phyloP scores from a whole-genome alignment of 2,329 filamentous ascomycete genomes.

The Aspergillus hiratsukae region DNA sequence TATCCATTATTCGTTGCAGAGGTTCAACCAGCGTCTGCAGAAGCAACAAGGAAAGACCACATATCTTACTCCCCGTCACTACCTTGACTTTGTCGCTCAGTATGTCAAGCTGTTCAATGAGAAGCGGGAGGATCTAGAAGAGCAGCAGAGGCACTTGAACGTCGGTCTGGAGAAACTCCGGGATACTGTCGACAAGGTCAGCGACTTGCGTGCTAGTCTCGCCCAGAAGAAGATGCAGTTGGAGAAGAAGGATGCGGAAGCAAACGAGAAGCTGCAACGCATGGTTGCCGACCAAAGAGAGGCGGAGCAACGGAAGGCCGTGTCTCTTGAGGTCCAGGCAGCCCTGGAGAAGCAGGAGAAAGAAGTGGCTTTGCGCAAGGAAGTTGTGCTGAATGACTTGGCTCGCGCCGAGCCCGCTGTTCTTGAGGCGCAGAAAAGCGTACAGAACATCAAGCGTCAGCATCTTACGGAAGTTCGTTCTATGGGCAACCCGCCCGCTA shows the following conservation, averaged over 20 bases:
- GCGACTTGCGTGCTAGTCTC: conserved; percentile 82
- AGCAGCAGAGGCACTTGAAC: conserved; percentile 97
- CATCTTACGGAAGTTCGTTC: conserved; percentile 96
- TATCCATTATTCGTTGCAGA: conserved; percentile 89
- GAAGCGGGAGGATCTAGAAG: conserved; percentile 96
- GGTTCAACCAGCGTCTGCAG: conserved; percentile 80
- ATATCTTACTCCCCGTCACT: conserved; percentile 92
- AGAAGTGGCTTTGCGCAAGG: conserved; percentile 75
- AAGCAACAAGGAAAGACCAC: conserved; percentile 91
- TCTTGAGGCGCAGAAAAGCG: conserved; percentile 85
- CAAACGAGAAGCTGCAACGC: conserved; percentile 92
- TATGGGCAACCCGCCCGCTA: conserved; percentile 86
- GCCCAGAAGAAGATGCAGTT: conserved; percentile 92
- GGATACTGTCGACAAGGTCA: conserved; percentile 95
- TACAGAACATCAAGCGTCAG: conserved; percentile 96
- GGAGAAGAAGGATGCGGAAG: conserved; percentile 89
- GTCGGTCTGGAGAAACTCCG: conserved; percentile 95
- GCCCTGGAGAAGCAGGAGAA: conserved; percentile 85
- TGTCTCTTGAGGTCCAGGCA: conserved; percentile 82
- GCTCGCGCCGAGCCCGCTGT: conserved; percentile 91
- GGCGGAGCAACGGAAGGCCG: conserved; percentile 84
- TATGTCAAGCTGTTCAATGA: conserved; percentile 97
- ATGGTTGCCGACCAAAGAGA: conserved; percentile 97
- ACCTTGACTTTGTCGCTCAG: conserved; percentile 95
- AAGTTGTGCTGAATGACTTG: conserved; percentile 81